Base-by-base conservation (phyloP, 495 filamentous ascomycete genomes). In the Xylaria cubensis region DNA sequence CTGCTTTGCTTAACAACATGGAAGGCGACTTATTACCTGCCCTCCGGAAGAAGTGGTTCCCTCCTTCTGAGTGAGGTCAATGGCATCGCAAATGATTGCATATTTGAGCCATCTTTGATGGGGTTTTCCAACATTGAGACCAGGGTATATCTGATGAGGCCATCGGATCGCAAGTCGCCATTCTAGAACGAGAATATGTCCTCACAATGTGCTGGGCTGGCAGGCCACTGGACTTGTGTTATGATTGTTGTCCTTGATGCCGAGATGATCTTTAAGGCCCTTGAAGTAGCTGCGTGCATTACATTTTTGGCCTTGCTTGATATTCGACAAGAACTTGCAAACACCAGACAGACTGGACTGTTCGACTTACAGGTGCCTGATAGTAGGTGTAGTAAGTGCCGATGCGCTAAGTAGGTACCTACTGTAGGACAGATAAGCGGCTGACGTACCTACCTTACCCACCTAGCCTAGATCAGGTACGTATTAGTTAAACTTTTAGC, bases 231-330 rank as follows among this genome's bases (percentile, higher is more conserved):
- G 79, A 90, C 87, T 17, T 92, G 91, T 67, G 84, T 80, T 2
- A 82, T 90, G 19, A 80, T 81, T 12, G 82, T 90, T 19, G 90
- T 89, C 7, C 87, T 88, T 1, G 84, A 84, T 9, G 88, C 88
- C 4, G 89, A 92, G 64, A 80, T 88, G 73, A 83, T 29, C 26
- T 29, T 29, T 29, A 29, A 29, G 26, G 26, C 87, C 5, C 73
- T 92, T 34, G 83, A 91, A 41, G 86, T 82, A 2, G 88, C 88
- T 1, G 82, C 90, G 77, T 89, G 86, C 74, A 87, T 91, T 2
- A 1, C 26, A 29, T 29, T 29, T 29, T 29, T 29, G 26, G 26
- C 26, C 26, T 29, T 29, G 39, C 7, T 36, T 36, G 34, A 36
- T 6, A 6, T 36, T 36, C 34, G 4, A 36, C 34, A 36, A 36